phyloP scores from a whole-genome alignment of 2,329 filamentous ascomycete species.

The Ophiosphaerella herpotricha region DNA sequence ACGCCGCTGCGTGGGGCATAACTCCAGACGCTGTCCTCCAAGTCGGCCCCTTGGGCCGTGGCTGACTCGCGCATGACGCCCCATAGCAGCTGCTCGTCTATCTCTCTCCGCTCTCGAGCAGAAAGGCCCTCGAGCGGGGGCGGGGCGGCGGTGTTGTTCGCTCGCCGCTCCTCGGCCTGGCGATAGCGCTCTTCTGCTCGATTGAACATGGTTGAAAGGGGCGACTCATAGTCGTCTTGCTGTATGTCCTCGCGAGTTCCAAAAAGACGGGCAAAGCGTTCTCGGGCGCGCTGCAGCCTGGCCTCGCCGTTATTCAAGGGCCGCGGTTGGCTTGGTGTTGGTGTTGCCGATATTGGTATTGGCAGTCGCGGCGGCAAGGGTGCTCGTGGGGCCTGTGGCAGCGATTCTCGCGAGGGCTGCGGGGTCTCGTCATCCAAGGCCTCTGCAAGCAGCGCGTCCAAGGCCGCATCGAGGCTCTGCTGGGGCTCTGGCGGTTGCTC shows the following conservation, averaged over 20 bases:
- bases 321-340: constrained; percentile 11
- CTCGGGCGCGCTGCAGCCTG: constrained; percentile 28
- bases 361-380: neutral
- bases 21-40: constrained; percentile 27
- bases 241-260: constrained; percentile 54
- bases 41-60: constrained; percentile 13
- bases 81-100: constrained; percentile 41
- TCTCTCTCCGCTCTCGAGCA: constrained; percentile 30
- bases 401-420: constrained; percentile 1
- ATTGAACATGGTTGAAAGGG: constrained; percentile 54
- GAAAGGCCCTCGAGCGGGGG: constrained; percentile 27
- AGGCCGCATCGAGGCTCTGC: constrained; percentile 39
- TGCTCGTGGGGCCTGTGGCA: neutral
- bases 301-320: constrained; percentile 21
- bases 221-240: constrained; percentile 55
- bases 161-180: constrained; percentile 46
- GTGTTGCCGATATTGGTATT: constrained; percentile 3
- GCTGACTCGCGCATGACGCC: constrained; percentile 36
- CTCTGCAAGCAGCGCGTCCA: constrained; percentile 40
- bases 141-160: constrained; percentile 23
- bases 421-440: constrained; percentile 23
- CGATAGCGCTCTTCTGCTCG: constrained; percentile 51
- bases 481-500: constrained; percentile 28
- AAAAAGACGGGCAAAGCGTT: constrained; percentile 46
- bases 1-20: constrained; percentile 13